A percentile compares a stretch with the other conserved stretches of the same genome.
phyloP scores from a whole-genome alignment of 345 rosid genomes.

The Rubroshorea leprosula region DNA sequence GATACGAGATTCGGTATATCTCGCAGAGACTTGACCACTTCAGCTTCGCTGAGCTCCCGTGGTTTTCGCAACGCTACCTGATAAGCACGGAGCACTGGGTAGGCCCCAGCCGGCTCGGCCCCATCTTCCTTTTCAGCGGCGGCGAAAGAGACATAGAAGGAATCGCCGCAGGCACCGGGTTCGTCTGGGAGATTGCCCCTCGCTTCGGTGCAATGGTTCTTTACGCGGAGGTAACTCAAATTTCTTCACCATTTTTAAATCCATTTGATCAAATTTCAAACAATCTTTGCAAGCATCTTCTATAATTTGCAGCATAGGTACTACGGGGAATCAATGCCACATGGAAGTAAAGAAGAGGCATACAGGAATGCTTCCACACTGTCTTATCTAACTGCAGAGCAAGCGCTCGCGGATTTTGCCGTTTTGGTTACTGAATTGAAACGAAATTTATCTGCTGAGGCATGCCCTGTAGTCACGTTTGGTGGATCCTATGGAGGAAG shows the following conservation, averaged over 20 bases:
- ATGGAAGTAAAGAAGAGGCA: conserved; percentile 17
- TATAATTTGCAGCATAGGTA: conserved; percentile 15
- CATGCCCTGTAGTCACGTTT: conserved; percentile 75
- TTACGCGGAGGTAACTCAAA: conserved; percentile 37
- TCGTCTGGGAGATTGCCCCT: conserved; percentile 54
- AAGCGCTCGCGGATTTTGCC: conserved; percentile 90
- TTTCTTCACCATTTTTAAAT: not conserved
- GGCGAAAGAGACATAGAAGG: conserved; percentile 58
- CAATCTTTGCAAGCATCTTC: no score
- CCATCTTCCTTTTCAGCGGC: conserved; percentile 58
- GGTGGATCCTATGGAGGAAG: conserved; percentile 99
- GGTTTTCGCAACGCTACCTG: conserved; percentile 43
- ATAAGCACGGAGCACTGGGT: conserved; percentile 43
- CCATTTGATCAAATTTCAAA: no score
- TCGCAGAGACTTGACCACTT: conserved; percentile 50
- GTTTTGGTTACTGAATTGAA: conserved; percentile 66
- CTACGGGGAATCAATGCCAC: conserved; percentile 18
- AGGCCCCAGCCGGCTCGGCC: conserved; percentile 38
- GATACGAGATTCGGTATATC: conserved; percentile 40
- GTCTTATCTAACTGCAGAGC: conserved; percentile 75
- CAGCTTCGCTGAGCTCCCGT: conserved; percentile 44
- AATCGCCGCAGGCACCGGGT: conserved; percentile 54
- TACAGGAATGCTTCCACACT: conserved; percentile 53
- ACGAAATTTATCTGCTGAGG: conserved; percentile 76
- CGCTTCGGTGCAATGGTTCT: conserved; percentile 50